Evolutionary conservation across 352 stramenopile genomes (phyloP), one percentile per base, ranked within the genome.

Genomic region (Paralagenidium karlingii): DNA sequence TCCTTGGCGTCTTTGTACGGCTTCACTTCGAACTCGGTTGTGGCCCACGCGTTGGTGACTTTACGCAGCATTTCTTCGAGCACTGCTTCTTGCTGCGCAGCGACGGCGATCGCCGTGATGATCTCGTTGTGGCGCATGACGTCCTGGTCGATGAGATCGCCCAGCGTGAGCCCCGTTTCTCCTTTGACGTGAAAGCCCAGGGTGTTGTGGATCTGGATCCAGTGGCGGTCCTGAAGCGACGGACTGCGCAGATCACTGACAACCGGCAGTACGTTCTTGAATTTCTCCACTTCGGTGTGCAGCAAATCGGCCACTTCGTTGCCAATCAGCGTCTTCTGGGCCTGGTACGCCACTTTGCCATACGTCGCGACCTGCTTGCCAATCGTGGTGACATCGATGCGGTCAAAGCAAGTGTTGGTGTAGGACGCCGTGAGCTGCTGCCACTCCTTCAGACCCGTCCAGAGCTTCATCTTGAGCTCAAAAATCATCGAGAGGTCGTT

Each of bases 31-130:
- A 97, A 94, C 51, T 97, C 82, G 4, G 74, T 87, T 5, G 59
- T 76, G 1, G 82, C 62, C 88, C 88, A 97, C 6, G 63, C 74
- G n/a, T 77, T 61, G 0, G 64, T 86, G n/a, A 97, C 82, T 51
- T 96, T 96, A 20, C 78, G 74, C 19, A 97, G 76, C 83, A 96
- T 96, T 45, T 89, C 83, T 44, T 97, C 88, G 0, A 96, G 60
- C 1, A 96, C 82, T 0, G 62, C 50, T 53, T 97, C 88, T 40
- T 96, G 86, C 38, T 94, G 78, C 1, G 88, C 84, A 0, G 82
- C 60, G 1, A 90, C 84, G 0, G 84, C 74, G 26, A 95, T 79
- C 4, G 60, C 55, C 19, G 65, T 89, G 51, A 97, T 96, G 0
- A 75, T 70, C 30, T 93, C 80, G 21, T 78, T 63, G 25, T 94